A percentile compares a stretch with the other conserved stretches of the same genome.
Evolutionary conservation across 805 yeast genomes (phyloP).

Genomic region (Zygosaccharomyces gambellarensis): DNA sequence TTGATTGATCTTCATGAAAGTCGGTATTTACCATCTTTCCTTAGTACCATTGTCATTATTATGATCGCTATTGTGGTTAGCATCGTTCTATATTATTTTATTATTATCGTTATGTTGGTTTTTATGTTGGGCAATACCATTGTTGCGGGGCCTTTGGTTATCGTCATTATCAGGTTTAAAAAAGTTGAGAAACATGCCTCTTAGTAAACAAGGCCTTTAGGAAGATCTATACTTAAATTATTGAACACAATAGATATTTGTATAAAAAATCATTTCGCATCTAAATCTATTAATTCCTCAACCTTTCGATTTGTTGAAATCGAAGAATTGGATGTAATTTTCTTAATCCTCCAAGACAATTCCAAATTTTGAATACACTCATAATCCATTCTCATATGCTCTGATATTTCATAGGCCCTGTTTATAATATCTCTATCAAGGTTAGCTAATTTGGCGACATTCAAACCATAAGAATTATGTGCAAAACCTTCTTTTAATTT

Average conservation of each 20-base stretch:
- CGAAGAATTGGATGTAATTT: constrained; percentile 2
- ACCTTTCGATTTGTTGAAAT: constrained; percentile 5
- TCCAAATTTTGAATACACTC: constrained; percentile 5
- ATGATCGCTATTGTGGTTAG: background rate
- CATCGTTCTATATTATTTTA: background rate
- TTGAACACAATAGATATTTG: background rate
- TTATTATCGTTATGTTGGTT: background rate
- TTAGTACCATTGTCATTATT: background rate
- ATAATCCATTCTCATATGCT: constrained; percentile 15
- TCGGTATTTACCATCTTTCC: background rate
- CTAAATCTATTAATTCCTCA: constrained; percentile 3
- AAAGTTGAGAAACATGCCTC: too few species aligned
- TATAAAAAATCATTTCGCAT: background rate
- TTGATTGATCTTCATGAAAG: background rate
- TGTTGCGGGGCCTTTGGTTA: too few species aligned
- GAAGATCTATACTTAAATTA: background rate
- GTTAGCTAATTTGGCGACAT: constrained; percentile 75
- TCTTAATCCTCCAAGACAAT: constrained; percentile 10
- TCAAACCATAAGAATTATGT: constrained; percentile 71
- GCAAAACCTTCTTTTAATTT: constrained; percentile 47
- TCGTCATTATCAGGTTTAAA: too few species aligned
- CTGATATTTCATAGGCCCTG: constrained; percentile 39
- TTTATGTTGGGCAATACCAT: background rate
- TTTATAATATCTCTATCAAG: constrained; percentile 46
- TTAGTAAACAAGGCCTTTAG: too few species aligned